Base-by-base conservation (phyloP, 2,329 filamentous ascomycete genomes). In the Chrysosporium keratinophilum region DNA sequence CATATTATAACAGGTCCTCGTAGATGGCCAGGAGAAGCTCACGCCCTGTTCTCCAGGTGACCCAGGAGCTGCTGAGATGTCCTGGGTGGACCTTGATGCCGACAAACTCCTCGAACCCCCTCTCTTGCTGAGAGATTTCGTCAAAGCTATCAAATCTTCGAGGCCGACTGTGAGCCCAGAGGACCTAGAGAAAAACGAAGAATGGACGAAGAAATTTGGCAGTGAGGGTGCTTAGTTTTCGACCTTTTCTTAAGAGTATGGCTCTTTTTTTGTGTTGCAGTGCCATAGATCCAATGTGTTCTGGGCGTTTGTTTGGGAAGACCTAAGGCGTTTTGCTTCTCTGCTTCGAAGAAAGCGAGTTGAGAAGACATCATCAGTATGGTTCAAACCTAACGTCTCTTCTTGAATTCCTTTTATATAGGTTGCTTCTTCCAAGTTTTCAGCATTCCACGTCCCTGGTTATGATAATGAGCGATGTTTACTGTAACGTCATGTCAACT, bases 11-110 rank as follows among this genome's bases (percentile, higher is more conserved):
- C 59, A 91, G 86, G 82, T 94, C 33, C 78, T 78, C 61, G 77
- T 83, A 54, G 85, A 95, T 43, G 80, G 77, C 34, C 66, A 67
- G 47, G 74, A 77, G 57, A 77, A 76, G 59, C 58, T 76, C 33
- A 97, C 89, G 0, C 94, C 93, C 0, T 98, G 93, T 74, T 96
- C 90, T 2, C 94, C 93, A 0, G 93, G 93, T 39, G 91, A 96
- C 62, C 71, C 77, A 0, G 85, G 87, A 12, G 91, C 89, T 15
- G 81, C 83, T 61, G 93, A 98, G 70, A 96, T 97, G 88, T 87
- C 83, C 1, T 97, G 93, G 83, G 87, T 88, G 62, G 83, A 90
- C 56, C 78, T 98, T 15, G 84, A 90, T 46, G 83, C 86, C 5
- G 89, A 96, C 0, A 78, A 87, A 63, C 78, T 98, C 0, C 78